These are phyloP conservation scores for Chimonanthus salicifolius DNA, from an alignment of 164 flowering plant species.

Conservation along the genomic window DNA sequence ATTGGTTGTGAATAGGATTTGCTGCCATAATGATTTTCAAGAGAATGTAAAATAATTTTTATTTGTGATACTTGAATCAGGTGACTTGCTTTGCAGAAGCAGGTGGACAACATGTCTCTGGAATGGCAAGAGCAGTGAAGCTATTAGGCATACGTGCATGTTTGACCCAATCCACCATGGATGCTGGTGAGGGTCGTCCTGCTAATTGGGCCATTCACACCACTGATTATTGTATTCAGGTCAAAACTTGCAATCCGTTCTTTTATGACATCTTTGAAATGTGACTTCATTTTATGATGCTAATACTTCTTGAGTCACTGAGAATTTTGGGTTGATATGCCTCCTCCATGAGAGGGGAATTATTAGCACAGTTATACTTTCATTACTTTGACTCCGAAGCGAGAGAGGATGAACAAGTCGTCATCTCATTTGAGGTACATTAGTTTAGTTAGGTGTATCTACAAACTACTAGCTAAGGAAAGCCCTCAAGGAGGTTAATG, in stretches of 20 bases:
- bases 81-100: slow-evolving; percentile 98
- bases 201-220: slow-evolving; percentile 51
- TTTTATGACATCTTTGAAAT: neutral
- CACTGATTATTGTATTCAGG: slow-evolving; percentile 80
- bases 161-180: slow-evolving; percentile 74
- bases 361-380: too few relatives aligned
- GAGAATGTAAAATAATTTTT: neutral
- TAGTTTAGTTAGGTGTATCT: too few relatives aligned
- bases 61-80: slow-evolving; percentile 26
- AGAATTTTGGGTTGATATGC: neutral
- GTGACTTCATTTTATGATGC: neutral
- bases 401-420: too few relatives aligned
- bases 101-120: slow-evolving; percentile 90
- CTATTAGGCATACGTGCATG: slow-evolving; percentile 78
- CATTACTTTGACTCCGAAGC: too few relatives aligned
- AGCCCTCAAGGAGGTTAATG: too few relatives aligned
- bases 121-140: slow-evolving; percentile 85
- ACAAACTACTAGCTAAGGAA: too few relatives aligned
- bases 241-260: slow-evolving; percentile 6
- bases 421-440: too few relatives aligned
- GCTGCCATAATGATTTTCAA: neutral
- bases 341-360: too few relatives aligned
- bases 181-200: slow-evolving; percentile 76
- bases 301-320: neutral
- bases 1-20: too few relatives aligned